A percentile compares a stretch with the other conserved stretches of the same genome.
phyloP scores from a whole-genome alignment of 2,329 filamentous ascomycete genomes.

The Lecanosticta acicola region DNA sequence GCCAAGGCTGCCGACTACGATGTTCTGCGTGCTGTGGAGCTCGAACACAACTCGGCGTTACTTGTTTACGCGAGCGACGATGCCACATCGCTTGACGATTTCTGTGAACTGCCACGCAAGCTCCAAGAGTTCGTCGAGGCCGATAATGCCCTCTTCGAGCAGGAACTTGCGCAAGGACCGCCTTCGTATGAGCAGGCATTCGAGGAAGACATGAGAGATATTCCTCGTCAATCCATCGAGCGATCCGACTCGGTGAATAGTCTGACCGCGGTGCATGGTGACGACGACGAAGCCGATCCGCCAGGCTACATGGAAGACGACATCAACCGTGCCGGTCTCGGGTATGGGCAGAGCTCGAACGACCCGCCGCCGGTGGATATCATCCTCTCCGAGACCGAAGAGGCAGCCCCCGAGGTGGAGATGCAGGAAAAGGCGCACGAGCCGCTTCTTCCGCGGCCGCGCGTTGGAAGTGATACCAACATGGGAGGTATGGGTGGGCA shows the following conservation, averaged over 20 bases:
- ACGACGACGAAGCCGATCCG: background rate
- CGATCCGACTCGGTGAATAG: slow-evolving; percentile 10
- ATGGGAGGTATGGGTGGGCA: slow-evolving; percentile 14
- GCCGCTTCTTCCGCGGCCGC: slow-evolving; percentile 5
- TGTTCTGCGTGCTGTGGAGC: slow-evolving; percentile 49
- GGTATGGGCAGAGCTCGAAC: slow-evolving; percentile 1
- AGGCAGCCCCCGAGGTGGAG: slow-evolving; percentile 13
- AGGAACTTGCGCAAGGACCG: slow-evolving; percentile 13
- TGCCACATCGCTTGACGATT: slow-evolving; percentile 19
- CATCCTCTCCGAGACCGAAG: slow-evolving; percentile 2
- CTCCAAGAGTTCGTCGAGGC: slow-evolving; percentile 25
- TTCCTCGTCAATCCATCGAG: slow-evolving; percentile 6
- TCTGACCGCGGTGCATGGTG: slow-evolving; percentile 1
- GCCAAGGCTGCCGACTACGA: slow-evolving; percentile 40
- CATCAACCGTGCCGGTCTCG: background rate
- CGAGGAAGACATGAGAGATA: slow-evolving; percentile 3
- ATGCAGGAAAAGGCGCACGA: slow-evolving; percentile 24
- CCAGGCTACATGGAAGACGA: background rate
- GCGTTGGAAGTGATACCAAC: slow-evolving; percentile 7
- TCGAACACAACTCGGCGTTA: slow-evolving; percentile 48
- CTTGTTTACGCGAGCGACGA: slow-evolving; percentile 55
- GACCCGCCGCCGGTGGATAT: too few relatives aligned
- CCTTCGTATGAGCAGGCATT: slow-evolving; percentile 1
- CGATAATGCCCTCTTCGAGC: slow-evolving; percentile 24
- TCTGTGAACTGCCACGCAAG: slow-evolving; percentile 19